These are phyloP conservation scores for Steccherinum ochraceum DNA, from an alignment of 768 basidiomycete species.

Conservation along the genomic window DNA sequence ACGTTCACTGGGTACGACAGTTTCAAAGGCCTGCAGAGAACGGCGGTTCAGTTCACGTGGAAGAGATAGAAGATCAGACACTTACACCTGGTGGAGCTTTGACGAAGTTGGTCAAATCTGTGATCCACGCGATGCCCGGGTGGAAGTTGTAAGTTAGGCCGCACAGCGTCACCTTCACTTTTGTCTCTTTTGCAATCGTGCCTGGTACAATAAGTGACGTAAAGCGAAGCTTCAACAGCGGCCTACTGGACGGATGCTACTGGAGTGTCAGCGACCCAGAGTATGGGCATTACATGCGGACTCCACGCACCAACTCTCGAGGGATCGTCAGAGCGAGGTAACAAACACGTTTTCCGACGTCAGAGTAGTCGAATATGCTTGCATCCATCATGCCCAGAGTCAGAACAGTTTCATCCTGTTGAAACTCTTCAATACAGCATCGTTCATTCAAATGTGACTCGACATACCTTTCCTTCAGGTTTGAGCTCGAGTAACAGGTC, in stretches of 20 bases:
- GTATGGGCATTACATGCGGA: neutral
- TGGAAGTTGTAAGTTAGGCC: slow-evolving; percentile 59
- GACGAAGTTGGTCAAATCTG: slow-evolving; percentile 55
- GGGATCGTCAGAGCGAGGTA: slow-evolving; percentile 53
- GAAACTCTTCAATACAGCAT: neutral
- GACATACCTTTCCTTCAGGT: slow-evolving; percentile 61
- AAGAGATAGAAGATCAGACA: slow-evolving; percentile 8
- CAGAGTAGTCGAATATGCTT: slow-evolving; percentile 41
- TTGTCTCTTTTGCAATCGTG: slow-evolving; percentile 72
- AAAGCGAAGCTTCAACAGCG: slow-evolving; percentile 60
- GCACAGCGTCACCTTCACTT: slow-evolving; percentile 54
- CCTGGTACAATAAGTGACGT: slow-evolving; percentile 55
- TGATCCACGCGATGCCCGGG: slow-evolving; percentile 56
- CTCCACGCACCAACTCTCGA: slow-evolving; percentile 47
- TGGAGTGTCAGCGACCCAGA: slow-evolving; percentile 1
- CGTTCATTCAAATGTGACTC: neutral
- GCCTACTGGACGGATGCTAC: slow-evolving; percentile 15
- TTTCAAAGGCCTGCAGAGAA: slow-evolving; percentile 71
- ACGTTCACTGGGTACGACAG: slow-evolving; percentile 85
- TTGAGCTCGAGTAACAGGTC: slow-evolving; percentile 61
- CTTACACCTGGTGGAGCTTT: slow-evolving; percentile 88
- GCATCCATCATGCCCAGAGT: slow-evolving; percentile 60
- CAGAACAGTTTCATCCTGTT: slow-evolving; percentile 65
- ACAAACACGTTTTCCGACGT: slow-evolving; percentile 23
- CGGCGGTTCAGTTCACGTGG: neutral